Percentiles rank a stretch among this genome's conserved stretches.
Conservation (phyloP, 768 basidiomycete species). For the Psilocybe sp. region DNA sequence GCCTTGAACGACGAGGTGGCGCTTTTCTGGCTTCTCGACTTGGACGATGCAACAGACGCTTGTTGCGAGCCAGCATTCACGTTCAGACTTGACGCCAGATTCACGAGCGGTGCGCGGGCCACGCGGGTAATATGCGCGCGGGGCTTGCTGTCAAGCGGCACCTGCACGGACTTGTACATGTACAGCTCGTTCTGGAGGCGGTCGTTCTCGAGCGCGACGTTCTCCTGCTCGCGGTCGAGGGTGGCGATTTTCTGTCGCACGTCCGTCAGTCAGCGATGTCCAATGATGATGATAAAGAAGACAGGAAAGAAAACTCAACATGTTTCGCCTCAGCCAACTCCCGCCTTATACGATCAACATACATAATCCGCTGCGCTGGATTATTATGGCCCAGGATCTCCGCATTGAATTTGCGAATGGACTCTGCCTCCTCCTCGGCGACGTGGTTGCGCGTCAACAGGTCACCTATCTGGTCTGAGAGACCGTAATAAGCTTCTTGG, state of each 20-base stretch:
- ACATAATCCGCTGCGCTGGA: conserved; percentile 81
- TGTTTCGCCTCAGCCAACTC: conserved; percentile 82
- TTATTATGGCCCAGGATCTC: conserved; percentile 84
- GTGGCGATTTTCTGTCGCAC: conserved; percentile 44
- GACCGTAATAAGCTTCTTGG: conserved; percentile 65
- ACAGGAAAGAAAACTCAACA: conserved; percentile 40
- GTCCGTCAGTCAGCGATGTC: neutral
- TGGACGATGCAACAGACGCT: no score
- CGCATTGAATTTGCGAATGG: conserved; percentile 80
- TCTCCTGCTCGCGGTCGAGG: conserved; percentile 47
- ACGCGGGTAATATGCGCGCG: conserved; percentile 54
- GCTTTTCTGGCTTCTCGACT: neutral
- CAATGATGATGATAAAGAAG: neutral
- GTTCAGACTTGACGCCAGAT: conserved; percentile 39
- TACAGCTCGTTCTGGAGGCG: conserved; percentile 53
- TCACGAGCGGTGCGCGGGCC: conserved; percentile 43
- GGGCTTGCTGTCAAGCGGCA: conserved; percentile 48
- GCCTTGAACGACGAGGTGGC: conserved; percentile 11
- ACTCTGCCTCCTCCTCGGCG: conserved; percentile 75
- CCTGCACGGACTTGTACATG: conserved; percentile 57
- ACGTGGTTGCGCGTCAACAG: conserved; percentile 70
- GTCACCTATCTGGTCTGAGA: conserved; percentile 61
- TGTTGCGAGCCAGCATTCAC: neutral
- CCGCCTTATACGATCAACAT: conserved; percentile 78
- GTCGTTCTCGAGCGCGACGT: conserved; percentile 36